phyloP scores from a whole-genome alignment of 495 filamentous ascomycete genomes.

The Penicillium pancosmium region DNA sequence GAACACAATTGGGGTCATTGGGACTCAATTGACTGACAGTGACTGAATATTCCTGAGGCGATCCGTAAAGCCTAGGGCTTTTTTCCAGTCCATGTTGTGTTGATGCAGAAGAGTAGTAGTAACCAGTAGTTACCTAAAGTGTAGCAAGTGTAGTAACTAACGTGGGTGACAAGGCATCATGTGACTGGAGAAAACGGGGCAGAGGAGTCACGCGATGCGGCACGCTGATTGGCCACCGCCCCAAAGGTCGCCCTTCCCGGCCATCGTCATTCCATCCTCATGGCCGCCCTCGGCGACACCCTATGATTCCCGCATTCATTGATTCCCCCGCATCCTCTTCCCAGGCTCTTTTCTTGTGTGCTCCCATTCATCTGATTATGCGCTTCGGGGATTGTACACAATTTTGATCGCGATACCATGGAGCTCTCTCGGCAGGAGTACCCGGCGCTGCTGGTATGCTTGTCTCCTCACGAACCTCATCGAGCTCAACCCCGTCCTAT shows the following conservation, averaged over 20 bases:
- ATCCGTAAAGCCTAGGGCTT: slow-evolving; percentile 52
- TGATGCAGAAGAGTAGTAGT: slow-evolving; percentile 2
- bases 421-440: slow-evolving; percentile 92
- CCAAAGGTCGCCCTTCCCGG: slow-evolving; percentile 10
- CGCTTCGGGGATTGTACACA: slow-evolving; percentile 33
- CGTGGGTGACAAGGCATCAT: slow-evolving; percentile 14
- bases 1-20: background rate
- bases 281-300: slow-evolving; percentile 29
- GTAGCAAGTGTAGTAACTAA: background rate
- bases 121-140: background rate
- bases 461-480: slow-evolving; percentile 11
- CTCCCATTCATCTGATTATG: slow-evolving; percentile 39
- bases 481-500: background rate
- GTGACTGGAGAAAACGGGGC: slow-evolving; percentile 16
- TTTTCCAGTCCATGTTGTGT: slow-evolving; percentile 40
- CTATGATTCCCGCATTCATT: slow-evolving; percentile 27
- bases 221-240: background rate
- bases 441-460: slow-evolving; percentile 89
- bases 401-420: slow-evolving; percentile 51
- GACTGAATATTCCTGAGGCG: slow-evolving; percentile 52
- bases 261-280: slow-evolving; percentile 35
- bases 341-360: slow-evolving; percentile 10
- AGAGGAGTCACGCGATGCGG: background rate
- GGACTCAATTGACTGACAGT: slow-evolving; percentile 34
- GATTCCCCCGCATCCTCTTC: slow-evolving; percentile 11